Base-by-base conservation (phyloP, 2,329 filamentous ascomycete species). In the Fusarium subglutinans region DNA sequence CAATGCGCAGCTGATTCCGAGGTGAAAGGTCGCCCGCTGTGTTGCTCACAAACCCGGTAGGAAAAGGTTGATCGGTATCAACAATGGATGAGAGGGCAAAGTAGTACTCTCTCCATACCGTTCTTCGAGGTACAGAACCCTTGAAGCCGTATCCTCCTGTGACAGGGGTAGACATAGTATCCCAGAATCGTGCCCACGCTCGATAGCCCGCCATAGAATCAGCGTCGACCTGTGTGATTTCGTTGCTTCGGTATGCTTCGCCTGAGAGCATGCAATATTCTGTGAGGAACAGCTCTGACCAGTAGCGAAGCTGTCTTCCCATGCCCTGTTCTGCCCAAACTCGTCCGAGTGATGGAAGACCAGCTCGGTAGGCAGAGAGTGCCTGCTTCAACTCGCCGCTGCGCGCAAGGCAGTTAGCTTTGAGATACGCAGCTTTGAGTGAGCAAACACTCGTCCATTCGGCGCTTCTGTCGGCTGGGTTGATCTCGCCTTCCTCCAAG, bases 51-150 rank as follows among this genome's bases (percentile, higher is more conserved):
- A 86, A 82, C 8, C 85, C 88, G 0, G 86, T 85, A 3, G 89
- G 86, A 59, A 90, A 93, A 1, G 90, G 85, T 28, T 93, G 79
- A 66, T 90, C 89, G 61, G 90, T 84, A 76, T 92, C 91, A 12
- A 98, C 82, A 41, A 97, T 90, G n/a, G 86, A 87, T 5, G 95
- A 97, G 24, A 98, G 84, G 3, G 93, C 90, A 50, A 90, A 84
- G 80, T 98, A 98, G 81, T 98, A 98, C 71, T 94, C 90, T 77
- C 89, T 91, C 95, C 95, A 98, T 50, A 97, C 90, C 45, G 90
- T 85, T 70, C 93, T 87, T 72, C 92, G 86, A 37, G 89, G 87
- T 24, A 91, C 87, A 15, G 88, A 83, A 26, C 89, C 88, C 70
- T 87, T 86, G 76, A 89, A 88, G n/a, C 89, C 89, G 64, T 86